These are phyloP conservation scores for Metschnikowia rubicola DNA, from an alignment of 805 yeast genomes.

Conservation along the genomic window DNA sequence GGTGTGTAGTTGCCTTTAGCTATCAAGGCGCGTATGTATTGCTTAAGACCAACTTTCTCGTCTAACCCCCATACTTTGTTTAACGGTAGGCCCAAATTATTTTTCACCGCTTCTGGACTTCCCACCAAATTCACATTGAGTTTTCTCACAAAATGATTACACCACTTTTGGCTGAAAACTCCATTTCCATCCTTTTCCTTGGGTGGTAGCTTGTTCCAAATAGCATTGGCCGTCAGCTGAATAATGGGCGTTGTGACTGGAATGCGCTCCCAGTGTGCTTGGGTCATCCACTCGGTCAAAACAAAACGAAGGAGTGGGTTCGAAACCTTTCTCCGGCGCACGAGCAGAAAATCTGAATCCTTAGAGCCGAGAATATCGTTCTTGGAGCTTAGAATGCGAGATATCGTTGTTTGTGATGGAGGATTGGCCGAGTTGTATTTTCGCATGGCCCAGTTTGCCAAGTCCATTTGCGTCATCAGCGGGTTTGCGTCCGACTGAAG, in stretches of 20 bases:
- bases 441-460: slow-evolving; percentile 61
- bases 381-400: slow-evolving; percentile 55
- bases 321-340: slow-evolving; percentile 51
- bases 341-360: slow-evolving; percentile 49
- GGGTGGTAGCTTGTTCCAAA: slow-evolving; percentile 59
- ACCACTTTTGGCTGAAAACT: slow-evolving; percentile 63
- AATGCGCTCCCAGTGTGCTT: slow-evolving; percentile 62
- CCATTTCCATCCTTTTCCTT: slow-evolving; percentile 60
- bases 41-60: slow-evolving; percentile 49
- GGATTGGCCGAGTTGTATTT: slow-evolving; percentile 50
- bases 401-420: slow-evolving; percentile 67
- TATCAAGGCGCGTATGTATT: slow-evolving; percentile 34
- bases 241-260: slow-evolving; percentile 63
- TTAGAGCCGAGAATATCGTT: slow-evolving; percentile 49
- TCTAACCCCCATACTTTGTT: slow-evolving; percentile 60
- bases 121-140: slow-evolving; percentile 52
- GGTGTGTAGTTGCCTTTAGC: slow-evolving; percentile 38
- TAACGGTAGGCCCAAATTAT: slow-evolving; percentile 27
- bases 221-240: slow-evolving; percentile 58
- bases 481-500: slow-evolving; percentile 67
- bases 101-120: slow-evolving; percentile 38
- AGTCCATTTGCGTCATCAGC: slow-evolving; percentile 61
- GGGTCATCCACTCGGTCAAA: slow-evolving; percentile 68
- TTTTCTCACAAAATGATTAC: slow-evolving; percentile 44
- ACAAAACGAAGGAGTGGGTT: slow-evolving; percentile 54